A percentile compares a stretch with the other conserved stretches of the same genome.
These are phyloP conservation scores for Periglandula ipomoeae DNA, from an alignment of 2,329 filamentous ascomycete species.

Conservation along the genomic window DNA sequence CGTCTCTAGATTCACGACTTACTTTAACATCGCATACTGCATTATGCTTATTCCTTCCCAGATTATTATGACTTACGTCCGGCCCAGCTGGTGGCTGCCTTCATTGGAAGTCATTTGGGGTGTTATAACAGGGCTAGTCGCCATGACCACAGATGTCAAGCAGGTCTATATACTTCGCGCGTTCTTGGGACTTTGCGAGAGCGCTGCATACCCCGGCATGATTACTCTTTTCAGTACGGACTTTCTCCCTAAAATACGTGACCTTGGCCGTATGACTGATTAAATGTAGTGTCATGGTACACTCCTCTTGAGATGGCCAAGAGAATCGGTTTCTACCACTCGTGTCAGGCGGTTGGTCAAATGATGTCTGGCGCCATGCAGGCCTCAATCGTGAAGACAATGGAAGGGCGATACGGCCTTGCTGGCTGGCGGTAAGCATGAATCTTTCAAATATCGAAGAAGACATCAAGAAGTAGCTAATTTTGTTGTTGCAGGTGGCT, in stretches of 20 bases:
- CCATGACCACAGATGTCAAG: conserved; percentile 23
- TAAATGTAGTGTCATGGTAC: no score
- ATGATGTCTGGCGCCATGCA: conserved; percentile 37
- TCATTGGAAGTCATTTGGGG: conserved; percentile 23
- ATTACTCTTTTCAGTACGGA: no score
- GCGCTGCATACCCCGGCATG: no score
- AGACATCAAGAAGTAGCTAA: no score
- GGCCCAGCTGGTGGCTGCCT: conserved; percentile 29
- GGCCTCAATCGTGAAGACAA: conserved; percentile 30
- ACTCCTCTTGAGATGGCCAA: conserved; percentile 30
- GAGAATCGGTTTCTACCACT: conserved; percentile 33
- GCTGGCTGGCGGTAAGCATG: no score
- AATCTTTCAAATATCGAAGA: no score
- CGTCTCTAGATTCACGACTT: conserved; percentile 28
- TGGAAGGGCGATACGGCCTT: no score
- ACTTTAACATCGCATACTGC: conserved; percentile 51
- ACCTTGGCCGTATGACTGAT: no score
- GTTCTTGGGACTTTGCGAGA: conserved; percentile 28
- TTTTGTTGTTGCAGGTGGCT: no score
- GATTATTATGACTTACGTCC: conserved; percentile 27
- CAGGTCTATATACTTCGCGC: conserved; percentile 29
- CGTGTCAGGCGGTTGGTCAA: conserved; percentile 28
- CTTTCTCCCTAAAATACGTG: no score
- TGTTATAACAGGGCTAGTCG: conserved; percentile 19
- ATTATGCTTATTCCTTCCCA: conserved; percentile 32